Evolutionary conservation across 1,284 basidiomycete species (phyloP).

Genomic region (Heterobasidion occidentale): DNA sequence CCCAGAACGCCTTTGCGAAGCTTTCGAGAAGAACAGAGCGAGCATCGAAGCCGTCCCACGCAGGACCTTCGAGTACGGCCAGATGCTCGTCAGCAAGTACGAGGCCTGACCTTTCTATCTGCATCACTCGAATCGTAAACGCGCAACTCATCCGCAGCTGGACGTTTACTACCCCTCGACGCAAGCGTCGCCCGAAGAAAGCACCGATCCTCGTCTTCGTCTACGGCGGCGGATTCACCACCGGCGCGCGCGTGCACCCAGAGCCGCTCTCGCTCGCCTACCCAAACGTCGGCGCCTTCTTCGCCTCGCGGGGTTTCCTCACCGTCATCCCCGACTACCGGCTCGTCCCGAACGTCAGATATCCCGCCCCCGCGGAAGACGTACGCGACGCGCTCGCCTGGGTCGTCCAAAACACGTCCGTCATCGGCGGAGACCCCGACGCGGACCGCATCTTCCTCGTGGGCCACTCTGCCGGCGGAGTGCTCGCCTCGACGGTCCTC

Average conservation of each 20-base stretch:
- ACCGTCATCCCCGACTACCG: slow-evolving; percentile 1
- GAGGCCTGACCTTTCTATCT: too few species aligned
- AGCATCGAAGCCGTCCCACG: slow-evolving; percentile 33
- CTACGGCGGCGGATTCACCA: neutral
- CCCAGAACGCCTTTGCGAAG: slow-evolving; percentile 31
- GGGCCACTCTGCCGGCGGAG: neutral
- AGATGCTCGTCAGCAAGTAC: slow-evolving; percentile 45
- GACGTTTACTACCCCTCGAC: slow-evolving; percentile 50
- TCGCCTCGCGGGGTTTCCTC: neutral
- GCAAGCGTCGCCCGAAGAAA: slow-evolving; percentile 14
- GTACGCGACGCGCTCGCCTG: neutral
- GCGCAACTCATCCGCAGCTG: slow-evolving; percentile 24
- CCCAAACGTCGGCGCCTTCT: neutral
- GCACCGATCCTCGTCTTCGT: slow-evolving; percentile 36
- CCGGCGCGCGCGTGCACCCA: slow-evolving; percentile 15
- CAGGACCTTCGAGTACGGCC: slow-evolving; percentile 50
- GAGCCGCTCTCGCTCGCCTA: slow-evolving; percentile 11
- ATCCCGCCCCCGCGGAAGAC: neutral
- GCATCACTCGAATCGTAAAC: too few species aligned
- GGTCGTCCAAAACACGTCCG: neutral
- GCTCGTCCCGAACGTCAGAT: neutral
- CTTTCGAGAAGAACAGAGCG: slow-evolving; percentile 30
- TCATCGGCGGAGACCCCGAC: neutral
- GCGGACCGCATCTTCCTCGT: neutral
- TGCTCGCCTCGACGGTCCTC: neutral